A percentile compares a stretch with the other conserved stretches of the same genome.
Evolutionary conservation across 352 stramenopile genomes (phyloP).

Genomic region (Globisporangium cystogenes): DNA sequence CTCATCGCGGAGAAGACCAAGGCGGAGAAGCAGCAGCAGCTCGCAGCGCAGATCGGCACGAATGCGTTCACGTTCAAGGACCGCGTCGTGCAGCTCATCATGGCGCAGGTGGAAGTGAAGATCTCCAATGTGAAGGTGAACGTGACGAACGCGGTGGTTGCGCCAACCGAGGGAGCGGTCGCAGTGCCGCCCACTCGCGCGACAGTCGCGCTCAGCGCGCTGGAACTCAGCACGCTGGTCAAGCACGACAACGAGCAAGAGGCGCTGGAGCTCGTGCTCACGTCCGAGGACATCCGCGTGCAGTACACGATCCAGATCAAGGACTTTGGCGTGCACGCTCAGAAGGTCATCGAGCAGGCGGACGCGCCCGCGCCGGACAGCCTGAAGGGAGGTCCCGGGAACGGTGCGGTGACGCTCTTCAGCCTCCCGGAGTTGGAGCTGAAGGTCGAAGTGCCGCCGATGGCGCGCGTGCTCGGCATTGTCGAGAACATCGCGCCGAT

Average conservation of each 20-base stretch:
- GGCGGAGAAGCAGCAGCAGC: constrained; percentile 23
- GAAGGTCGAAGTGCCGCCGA: constrained; percentile 46
- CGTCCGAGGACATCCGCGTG: constrained; percentile 44
- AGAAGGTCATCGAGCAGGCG: constrained; percentile 17
- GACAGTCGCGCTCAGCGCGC: constrained; percentile 24
- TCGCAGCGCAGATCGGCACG: constrained; percentile 13
- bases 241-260: constrained; percentile 39
- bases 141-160: constrained; percentile 19
- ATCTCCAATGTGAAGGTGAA: constrained; percentile 34
- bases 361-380: constrained; percentile 10
- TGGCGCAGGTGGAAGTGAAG: constrained; percentile 55
- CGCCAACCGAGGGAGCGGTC: background rate
- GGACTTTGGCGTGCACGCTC: constrained; percentile 36
- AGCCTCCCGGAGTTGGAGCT: constrained; percentile 33
- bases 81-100: constrained; percentile 49
- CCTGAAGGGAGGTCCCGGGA: constrained; percentile 14
- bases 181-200: constrained; percentile 27
- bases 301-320: constrained; percentile 42
- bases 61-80: constrained; percentile 51
- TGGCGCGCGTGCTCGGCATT: constrained; percentile 45
- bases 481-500: constrained; percentile 54
- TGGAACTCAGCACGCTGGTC: constrained; percentile 36
- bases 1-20: constrained; percentile 34
- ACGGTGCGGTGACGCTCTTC: constrained; percentile 23
- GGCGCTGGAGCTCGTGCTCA: constrained; percentile 40